A percentile compares a stretch with the other conserved stretches of the same genome.
These are phyloP conservation scores for Dryas alaskensis DNA, from an alignment of 306 rosid species.

Conservation along the genomic window DNA sequence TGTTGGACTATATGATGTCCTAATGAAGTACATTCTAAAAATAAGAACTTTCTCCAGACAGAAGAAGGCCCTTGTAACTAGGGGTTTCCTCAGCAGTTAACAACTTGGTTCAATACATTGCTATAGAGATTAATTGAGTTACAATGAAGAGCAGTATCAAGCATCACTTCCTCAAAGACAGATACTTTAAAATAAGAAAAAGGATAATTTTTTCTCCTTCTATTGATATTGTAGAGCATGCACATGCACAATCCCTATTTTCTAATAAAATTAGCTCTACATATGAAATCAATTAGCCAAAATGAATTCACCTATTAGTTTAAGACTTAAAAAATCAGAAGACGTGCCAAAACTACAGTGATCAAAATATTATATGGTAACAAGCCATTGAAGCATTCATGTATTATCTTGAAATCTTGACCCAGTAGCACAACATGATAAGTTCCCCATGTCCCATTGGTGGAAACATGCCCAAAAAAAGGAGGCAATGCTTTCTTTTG, in stretches of 20 bases:
- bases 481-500: too few species aligned
- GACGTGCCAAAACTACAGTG: neutral
- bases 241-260: neutral
- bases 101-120: neutral
- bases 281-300: neutral
- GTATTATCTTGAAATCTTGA: neutral
- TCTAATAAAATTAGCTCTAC: neutral
- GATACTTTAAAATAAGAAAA: neutral
- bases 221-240: neutral
- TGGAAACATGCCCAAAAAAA: too few species aligned
- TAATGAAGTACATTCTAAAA: neutral
- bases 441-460: too few species aligned
- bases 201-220: neutral
- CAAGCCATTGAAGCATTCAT: slow-evolving; percentile 14
- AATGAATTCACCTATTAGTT: neutral
- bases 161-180: neutral
- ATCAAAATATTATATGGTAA: neutral
- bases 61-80: neutral
- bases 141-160: neutral
- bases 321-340: slow-evolving; percentile 6
- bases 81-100: neutral
- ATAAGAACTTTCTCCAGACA: neutral
- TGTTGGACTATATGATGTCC: neutral
- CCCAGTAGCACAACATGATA: too few species aligned
- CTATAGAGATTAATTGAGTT: neutral